These are phyloP conservation scores for Candida manassasensis DNA, from an alignment of 805 yeast species.

Conservation along the genomic window DNA sequence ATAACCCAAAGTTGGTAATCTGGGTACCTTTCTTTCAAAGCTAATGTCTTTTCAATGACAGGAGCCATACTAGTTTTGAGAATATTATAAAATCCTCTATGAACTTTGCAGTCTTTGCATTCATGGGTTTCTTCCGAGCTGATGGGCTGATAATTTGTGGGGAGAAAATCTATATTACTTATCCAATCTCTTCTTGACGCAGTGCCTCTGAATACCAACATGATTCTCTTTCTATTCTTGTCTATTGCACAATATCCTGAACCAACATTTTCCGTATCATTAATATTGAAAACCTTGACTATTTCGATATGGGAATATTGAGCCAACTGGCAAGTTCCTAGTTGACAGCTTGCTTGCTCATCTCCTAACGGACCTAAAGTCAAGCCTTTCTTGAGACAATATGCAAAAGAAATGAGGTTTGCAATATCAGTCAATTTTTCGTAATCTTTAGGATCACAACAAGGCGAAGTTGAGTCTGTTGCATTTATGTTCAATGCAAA, in stretches of 20 bases:
- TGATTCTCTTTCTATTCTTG: conserved; percentile 36
- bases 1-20: conserved; percentile 49
- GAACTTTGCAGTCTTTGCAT: conserved; percentile 56
- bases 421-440: conserved; percentile 27
- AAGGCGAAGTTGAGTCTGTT: not conserved
- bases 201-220: conserved; percentile 61
- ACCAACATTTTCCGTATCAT: conserved; percentile 42
- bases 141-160: conserved; percentile 45
- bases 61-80: conserved; percentile 36
- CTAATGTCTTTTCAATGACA: conserved; percentile 32
- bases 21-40: conserved; percentile 33
- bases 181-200: conserved; percentile 57
- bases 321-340: conserved; percentile 18
- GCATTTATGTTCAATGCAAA: not conserved
- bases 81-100: conserved; percentile 57
- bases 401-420: conserved; percentile 30
- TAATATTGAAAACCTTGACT: conserved; percentile 36
- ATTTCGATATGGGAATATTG: conserved; percentile 27
- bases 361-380: conserved; percentile 19
- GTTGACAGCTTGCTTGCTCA: conserved; percentile 19
- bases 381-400: conserved; percentile 32
- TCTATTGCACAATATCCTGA: conserved; percentile 54
- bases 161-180: conserved; percentile 49
- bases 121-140: conserved; percentile 13
- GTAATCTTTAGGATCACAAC: conserved; percentile 12